Conservation (phyloP, 2,329 filamentous ascomycete species). For the Trichothecium roseum region DNA sequence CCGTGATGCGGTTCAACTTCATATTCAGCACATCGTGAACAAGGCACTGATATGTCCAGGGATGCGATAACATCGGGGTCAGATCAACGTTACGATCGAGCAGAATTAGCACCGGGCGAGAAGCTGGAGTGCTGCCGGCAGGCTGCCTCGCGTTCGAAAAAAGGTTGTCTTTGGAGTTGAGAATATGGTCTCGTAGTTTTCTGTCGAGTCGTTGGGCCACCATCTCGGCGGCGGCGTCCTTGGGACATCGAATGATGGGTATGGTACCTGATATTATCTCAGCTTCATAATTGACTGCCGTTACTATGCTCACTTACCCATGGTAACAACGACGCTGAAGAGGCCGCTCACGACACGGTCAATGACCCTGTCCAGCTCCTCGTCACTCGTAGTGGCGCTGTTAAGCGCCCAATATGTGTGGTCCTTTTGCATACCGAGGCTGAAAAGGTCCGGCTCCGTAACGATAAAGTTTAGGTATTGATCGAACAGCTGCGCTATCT, state of each 20-base stretch:
- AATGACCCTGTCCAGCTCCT: constrained; percentile 76
- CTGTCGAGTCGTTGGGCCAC: constrained; percentile 90
- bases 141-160: constrained; percentile 63
- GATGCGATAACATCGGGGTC: constrained; percentile 97
- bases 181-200: constrained; percentile 88
- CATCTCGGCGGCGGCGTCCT: constrained; percentile 85
- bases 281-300: not conserved
- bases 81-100: constrained; percentile 93
- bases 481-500: constrained; percentile 86
- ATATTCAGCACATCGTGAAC: constrained; percentile 54
- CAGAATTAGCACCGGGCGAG: constrained; percentile 81
- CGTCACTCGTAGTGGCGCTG: constrained; percentile 81
- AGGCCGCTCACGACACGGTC: constrained; percentile 90
- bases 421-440: constrained; percentile 80
- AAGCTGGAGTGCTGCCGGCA: constrained; percentile 52
- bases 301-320: constrained; percentile 49
- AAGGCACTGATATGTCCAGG: constrained; percentile 70
- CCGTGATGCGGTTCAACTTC: constrained; percentile 82
- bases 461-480: constrained; percentile 98
- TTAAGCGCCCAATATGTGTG: constrained; percentile 95
- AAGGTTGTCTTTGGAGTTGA: constrained; percentile 96
- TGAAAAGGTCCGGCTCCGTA: constrained; percentile 90
- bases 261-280: constrained; percentile 57
- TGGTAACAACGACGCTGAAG: constrained; percentile 98
- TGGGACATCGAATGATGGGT: constrained; percentile 89